phyloP scores from a whole-genome alignment of 345 rosid species.

The Eutrema heterophyllum region DNA sequence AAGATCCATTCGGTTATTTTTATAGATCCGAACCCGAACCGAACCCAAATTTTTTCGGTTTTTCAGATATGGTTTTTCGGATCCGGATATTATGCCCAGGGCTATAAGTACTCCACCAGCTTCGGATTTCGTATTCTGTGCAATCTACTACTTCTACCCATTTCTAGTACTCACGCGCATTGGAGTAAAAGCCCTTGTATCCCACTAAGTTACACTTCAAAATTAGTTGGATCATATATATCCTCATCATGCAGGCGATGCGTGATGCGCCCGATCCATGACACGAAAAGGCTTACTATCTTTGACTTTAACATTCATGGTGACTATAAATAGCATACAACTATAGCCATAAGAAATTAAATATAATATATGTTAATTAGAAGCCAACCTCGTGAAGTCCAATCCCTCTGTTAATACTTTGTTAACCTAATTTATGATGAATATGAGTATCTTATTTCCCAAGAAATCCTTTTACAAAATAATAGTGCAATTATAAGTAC shows the following conservation, averaged over 20 bases:
- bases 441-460: background rate
- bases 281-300: background rate
- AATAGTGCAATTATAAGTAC: constrained; percentile 7
- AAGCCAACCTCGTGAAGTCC: constrained; percentile 32
- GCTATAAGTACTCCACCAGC: constrained; percentile 23
- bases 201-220: background rate
- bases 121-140: constrained; percentile 12
- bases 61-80: too few species aligned
- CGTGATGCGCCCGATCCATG: constrained; percentile 8
- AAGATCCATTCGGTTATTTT: too few species aligned
- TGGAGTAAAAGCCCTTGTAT: background rate
- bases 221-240: background rate
- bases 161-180: constrained; percentile 3
- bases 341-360: background rate
- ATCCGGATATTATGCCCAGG: too few species aligned
- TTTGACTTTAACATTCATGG: constrained; percentile 9
- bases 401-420: constrained; percentile 24
- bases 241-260: constrained; percentile 4
- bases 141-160: constrained; percentile 4
- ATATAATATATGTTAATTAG: background rate
- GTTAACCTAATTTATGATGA: background rate
- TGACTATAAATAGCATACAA: background rate
- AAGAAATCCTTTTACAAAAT: background rate
- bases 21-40: too few species aligned
- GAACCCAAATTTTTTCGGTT: too few species aligned